Evolutionary conservation across 176 grass and related monocot species (phyloP).

Genomic region (Pharus latifolius): DNA sequence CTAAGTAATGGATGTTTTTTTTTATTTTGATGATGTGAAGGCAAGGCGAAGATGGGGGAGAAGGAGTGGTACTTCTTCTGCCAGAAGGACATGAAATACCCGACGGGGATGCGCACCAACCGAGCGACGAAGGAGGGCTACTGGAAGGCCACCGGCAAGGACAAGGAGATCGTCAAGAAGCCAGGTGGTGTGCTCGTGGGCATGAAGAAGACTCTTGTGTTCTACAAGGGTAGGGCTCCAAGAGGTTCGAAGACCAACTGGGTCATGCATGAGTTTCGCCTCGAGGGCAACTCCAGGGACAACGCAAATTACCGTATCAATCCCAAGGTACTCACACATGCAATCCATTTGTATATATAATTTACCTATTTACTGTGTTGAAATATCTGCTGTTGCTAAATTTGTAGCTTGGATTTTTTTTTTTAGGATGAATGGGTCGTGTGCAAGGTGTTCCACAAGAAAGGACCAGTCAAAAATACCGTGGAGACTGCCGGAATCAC

Average conservation of each 20-base stretch:
- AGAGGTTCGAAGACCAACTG: slow-evolving; percentile 64
- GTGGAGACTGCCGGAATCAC: slow-evolving; percentile 12
- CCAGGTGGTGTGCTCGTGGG: slow-evolving; percentile 36
- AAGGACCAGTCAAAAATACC: not conserved
- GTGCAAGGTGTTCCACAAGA: slow-evolving; percentile 20
- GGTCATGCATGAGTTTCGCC: slow-evolving; percentile 86
- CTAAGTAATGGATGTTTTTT: not conserved
- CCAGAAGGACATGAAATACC: slow-evolving; percentile 65
- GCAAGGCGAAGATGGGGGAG: slow-evolving; percentile 64
- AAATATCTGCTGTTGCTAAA: not conserved
- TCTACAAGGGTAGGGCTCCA: slow-evolving; percentile 69
- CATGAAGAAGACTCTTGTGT: slow-evolving; percentile 88
- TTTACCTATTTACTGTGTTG: too few species aligned
- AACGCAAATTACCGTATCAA: not conserved
- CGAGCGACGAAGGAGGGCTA: slow-evolving; percentile 67
- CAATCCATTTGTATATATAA: too few species aligned
- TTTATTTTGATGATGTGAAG: slow-evolving; percentile 10
- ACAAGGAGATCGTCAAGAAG: slow-evolving; percentile 54
- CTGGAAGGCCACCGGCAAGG: slow-evolving; percentile 84
- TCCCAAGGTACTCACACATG: slow-evolving; percentile 17
- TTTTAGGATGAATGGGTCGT: slow-evolving; percentile 22
- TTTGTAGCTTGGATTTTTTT: not conserved
- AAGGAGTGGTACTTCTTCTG: slow-evolving; percentile 71
- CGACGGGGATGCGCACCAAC: slow-evolving; percentile 53
- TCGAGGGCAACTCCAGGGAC: slow-evolving; percentile 21